Evolutionary conservation across 2,329 filamentous ascomycete species (phyloP).

Genomic region (Epichloe baconii): DNA sequence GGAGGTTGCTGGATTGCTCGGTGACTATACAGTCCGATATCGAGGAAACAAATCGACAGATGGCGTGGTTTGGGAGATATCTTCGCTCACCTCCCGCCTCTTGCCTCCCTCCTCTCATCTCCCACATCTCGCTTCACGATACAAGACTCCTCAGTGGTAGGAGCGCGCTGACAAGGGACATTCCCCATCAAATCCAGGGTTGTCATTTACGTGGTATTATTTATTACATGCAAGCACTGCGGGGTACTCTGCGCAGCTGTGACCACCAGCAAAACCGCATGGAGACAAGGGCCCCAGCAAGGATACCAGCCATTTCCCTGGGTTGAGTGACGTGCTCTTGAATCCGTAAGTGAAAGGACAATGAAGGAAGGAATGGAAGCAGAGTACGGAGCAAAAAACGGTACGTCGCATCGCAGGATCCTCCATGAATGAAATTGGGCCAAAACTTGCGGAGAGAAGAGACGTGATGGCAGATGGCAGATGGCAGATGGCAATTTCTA

Average conservation of each 20-base stretch:
- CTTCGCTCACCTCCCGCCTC: not conserved
- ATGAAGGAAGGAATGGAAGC: not conserved
- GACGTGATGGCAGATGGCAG: not conserved
- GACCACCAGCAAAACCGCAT: not conserved
- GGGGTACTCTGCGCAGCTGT: not conserved
- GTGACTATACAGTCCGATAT: not conserved
- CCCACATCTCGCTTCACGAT: not conserved
- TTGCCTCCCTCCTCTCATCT: not conserved
- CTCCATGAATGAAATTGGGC: not conserved
- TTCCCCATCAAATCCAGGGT: not conserved
- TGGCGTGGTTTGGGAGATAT: not conserved
- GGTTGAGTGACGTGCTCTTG: too few species aligned
- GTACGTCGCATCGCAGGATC: not conserved
- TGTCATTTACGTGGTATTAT: not conserved
- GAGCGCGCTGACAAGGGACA: too few species aligned
- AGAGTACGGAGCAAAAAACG: not conserved
- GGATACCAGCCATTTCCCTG: too few species aligned
- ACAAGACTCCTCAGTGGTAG: too few species aligned
- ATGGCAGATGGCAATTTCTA: not conserved
- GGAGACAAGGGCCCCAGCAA: not conserved
- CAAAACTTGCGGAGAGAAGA: constrained; percentile 4
- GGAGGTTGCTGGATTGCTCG: not conserved
- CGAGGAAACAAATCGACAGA: too few species aligned
- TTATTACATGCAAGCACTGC: not conserved
- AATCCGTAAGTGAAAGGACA: not conserved